phyloP scores from a whole-genome alignment of 495 filamentous ascomycete species.

The Viridothelium virens region DNA sequence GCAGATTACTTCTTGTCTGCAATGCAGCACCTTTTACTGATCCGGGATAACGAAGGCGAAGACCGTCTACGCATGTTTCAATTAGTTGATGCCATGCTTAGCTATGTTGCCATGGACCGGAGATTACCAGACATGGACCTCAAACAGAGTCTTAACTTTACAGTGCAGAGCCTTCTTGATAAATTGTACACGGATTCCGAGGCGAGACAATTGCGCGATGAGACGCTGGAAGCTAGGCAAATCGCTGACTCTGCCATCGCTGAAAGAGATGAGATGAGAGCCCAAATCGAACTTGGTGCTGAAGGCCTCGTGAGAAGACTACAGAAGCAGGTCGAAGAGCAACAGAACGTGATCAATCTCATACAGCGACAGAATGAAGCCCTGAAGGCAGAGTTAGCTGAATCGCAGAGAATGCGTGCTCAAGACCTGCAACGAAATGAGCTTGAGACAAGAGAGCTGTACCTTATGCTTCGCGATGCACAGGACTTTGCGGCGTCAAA shows the following conservation, averaged over 20 bases:
- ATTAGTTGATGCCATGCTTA: slow-evolving; percentile 94
- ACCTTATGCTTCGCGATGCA: slow-evolving; percentile 96
- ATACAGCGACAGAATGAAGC: slow-evolving; percentile 77
- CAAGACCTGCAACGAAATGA: slow-evolving; percentile 94
- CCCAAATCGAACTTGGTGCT: slow-evolving; percentile 86
- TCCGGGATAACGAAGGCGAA: slow-evolving; percentile 86
- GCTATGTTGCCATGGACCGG: slow-evolving; percentile 98
- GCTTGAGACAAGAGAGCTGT: slow-evolving; percentile 89
- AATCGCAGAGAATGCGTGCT: slow-evolving; percentile 74
- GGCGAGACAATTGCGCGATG: slow-evolving; percentile 82
- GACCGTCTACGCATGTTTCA: slow-evolving; percentile 95
- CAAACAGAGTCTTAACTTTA: slow-evolving; percentile 94
- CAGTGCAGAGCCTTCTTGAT: slow-evolving; percentile 89
- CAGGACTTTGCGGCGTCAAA: slow-evolving; percentile 76
- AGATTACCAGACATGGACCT: slow-evolving; percentile 93
- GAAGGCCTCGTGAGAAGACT: slow-evolving; percentile 90
- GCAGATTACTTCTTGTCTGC: slow-evolving; percentile 95
- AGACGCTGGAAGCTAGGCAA: slow-evolving; percentile 78
- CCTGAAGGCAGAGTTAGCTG: slow-evolving; percentile 80
- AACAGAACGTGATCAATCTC: slow-evolving; percentile 79
- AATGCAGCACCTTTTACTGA: slow-evolving; percentile 88
- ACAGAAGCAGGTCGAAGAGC: slow-evolving; percentile 88
- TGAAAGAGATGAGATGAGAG: slow-evolving; percentile 91
- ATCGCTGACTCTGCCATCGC: slow-evolving; percentile 92
- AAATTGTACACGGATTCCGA: slow-evolving; percentile 94